Evolutionary conservation across 2,329 filamentous ascomycete species (phyloP), one percentile per base, ranked within the genome.

Genomic region (Falciphora oryzae): DNA sequence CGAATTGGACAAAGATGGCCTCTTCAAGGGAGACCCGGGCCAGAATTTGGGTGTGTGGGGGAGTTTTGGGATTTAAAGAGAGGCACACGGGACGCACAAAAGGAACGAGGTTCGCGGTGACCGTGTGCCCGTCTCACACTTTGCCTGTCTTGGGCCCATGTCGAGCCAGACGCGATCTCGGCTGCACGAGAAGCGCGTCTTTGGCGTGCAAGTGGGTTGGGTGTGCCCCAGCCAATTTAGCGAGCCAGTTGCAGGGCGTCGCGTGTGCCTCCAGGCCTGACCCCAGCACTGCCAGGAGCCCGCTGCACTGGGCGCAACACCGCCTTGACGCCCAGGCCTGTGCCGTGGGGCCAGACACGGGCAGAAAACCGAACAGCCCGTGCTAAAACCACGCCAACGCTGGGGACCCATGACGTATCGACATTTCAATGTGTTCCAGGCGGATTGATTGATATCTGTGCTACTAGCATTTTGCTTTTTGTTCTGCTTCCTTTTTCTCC

Each of bases 161-260:
- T 58, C 57, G 25, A 27, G 11, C 62, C 29, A 58, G 31, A 58
- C 56, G 62, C 62, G 56, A 63, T 58, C 53, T 44, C 56, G 31
- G 62, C 53, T 63, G 62, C 62, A 63, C 53, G 53, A 58, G 25
- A 16, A 63, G 53, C 62, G 62, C 62, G 62, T 63, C 35, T 59
- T 63, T 38, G 60, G 60, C 60, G 60, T 62, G 62, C n/a, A 53
- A 53, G 44, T 53, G 44, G 44, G 44, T 53, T 53, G 18, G 44
- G 22, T n/a, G 44, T n/a, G 38, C 38, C 16, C 38, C 38, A 44
- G 38, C 38, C 38, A 53, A 53, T 53, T 53, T 53, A 53, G 44
- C 44, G 44, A 53, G 44, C 44, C 44, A 53, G 44, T 53, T 53
- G 22, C 22, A 53, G 44, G 44, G 44, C 44, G 44, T 53, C 44